Base-by-base conservation (phyloP, 2,329 filamentous ascomycete genomes). In the Penicillium sp. region DNA sequence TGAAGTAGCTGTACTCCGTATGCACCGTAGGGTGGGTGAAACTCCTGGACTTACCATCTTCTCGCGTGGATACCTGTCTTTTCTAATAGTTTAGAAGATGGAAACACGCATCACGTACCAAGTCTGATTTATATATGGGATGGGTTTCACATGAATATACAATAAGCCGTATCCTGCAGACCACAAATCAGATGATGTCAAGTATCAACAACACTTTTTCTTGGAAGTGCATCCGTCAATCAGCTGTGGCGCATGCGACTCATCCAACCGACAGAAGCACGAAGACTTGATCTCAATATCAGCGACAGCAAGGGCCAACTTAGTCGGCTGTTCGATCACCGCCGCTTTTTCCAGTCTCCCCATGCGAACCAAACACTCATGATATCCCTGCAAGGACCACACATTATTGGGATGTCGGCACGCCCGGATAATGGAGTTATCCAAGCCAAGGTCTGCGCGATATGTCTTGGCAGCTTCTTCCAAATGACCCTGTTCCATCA, bases 341-440 rank as follows among this genome's bases (percentile, higher is more conserved):
- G 61, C 63, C 6, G 79, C 79, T 60, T 83, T 79, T 0, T 70
- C 72, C 5, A 45, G 60, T 19, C 75, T 71, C 0, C 81, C 82
- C 11, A 86, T 63, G 55, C 75, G 81, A 4, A 78, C 56, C 40
- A 90, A 64, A 64, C 88, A 89, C 71, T 91, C 88, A 59, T 89
- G 79, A 60, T 84, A 87, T 0, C 88, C 88, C 58, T 89, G 85
- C 47, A 91, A 68, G 1, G 86, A 80, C 88, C 88, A 91, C 0
- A 91, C 83, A 60, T 91, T 91, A 40, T 85, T 85, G 1, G 82
- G 85, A 68, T 90, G 88, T 49, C 82, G 81, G 38, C 82, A 74
- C 0, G 85, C 81, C 10, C 87, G 76, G 0, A 86, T 84, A 0
- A 90, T 67, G 0, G 78, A 79, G 11, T 76, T 72, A 43, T 81